phyloP scores from a whole-genome alignment of 208 protist genomes.

The Trypanosoma avium region DNA sequence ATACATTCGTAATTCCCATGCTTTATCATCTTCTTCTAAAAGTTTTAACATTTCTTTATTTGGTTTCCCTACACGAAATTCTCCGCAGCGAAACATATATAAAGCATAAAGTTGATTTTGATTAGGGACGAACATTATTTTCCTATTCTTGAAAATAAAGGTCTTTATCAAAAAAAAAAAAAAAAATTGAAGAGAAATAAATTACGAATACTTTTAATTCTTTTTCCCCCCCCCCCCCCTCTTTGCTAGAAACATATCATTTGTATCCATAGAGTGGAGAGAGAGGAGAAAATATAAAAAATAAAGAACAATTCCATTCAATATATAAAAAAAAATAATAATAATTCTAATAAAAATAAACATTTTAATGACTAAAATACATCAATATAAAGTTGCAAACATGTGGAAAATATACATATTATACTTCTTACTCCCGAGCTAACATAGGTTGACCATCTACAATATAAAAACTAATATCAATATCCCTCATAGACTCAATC shows the following conservation, averaged over 20 bases:
- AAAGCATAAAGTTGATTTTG: conserved; percentile 77
- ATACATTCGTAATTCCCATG: conserved; percentile 29
- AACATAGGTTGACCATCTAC: conserved; percentile 38
- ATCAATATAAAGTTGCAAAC: not conserved
- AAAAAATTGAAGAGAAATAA: not conserved
- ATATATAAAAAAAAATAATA: too few relatives aligned
- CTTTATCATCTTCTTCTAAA: conserved; percentile 48
- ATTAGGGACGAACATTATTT: conserved; percentile 19
- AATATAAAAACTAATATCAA: conserved; percentile 60
- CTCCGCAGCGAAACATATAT: conserved; percentile 59
- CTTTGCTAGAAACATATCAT: too few relatives aligned
- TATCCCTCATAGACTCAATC: conserved; percentile 35
- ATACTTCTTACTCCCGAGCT: conserved; percentile 14
- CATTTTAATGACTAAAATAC: too few relatives aligned
- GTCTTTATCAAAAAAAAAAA: not conserved
- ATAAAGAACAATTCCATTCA: too few relatives aligned
- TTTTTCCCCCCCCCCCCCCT: too few relatives aligned
- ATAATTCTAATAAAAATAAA: too few relatives aligned
- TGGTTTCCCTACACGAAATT: conserved; percentile 52
- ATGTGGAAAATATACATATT: not conserved
- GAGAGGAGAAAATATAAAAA: too few relatives aligned
- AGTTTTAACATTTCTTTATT: conserved; percentile 48
- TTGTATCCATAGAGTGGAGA: too few relatives aligned
- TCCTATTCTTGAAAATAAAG: not conserved
- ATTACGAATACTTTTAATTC: too few relatives aligned